phyloP scores from a whole-genome alignment of 2,329 filamentous ascomycete species.

The Colletotrichum sp. region DNA sequence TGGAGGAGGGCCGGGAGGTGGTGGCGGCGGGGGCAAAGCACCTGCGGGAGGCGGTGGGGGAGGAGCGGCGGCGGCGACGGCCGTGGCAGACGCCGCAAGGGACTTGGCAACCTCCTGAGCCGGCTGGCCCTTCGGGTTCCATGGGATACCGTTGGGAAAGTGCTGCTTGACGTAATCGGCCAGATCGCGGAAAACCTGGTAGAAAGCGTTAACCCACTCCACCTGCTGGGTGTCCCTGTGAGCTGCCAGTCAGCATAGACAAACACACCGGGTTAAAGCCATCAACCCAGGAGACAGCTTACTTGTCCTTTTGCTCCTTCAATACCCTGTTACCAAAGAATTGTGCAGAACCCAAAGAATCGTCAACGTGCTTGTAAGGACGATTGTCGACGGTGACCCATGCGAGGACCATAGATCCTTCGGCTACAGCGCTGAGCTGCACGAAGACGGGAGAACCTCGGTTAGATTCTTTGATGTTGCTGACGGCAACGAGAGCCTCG shows the following conservation, averaged over 20 bases:
- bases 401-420: conserved; percentile 86
- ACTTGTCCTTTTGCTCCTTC: conserved; percentile 83
- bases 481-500: conserved; percentile 78
- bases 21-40: conserved; percentile 68
- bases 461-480: conserved; percentile 82
- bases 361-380: conserved; percentile 84
- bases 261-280: neutral
- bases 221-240: conserved; percentile 77
- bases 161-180: conserved; percentile 84
- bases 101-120: conserved; percentile 70
- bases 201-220: conserved; percentile 92
- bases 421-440: conserved; percentile 85
- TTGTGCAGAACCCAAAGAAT: conserved; percentile 82
- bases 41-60: conserved; percentile 59
- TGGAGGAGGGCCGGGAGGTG: conserved; percentile 74
- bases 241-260: neutral
- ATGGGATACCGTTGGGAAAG: conserved; percentile 79
- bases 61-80: conserved; percentile 42
- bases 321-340: conserved; percentile 95
- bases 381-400: conserved; percentile 89
- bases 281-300: conserved; percentile 16
- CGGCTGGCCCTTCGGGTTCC: conserved; percentile 82
- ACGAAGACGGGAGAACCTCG: conserved; percentile 77
- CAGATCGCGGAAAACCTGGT: conserved; percentile 85
- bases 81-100: conserved; percentile 50